Evolutionary conservation across 805 yeast genomes (phyloP), one percentile per base, ranked within the genome.

Genomic region (Grigorovia jiainica): DNA sequence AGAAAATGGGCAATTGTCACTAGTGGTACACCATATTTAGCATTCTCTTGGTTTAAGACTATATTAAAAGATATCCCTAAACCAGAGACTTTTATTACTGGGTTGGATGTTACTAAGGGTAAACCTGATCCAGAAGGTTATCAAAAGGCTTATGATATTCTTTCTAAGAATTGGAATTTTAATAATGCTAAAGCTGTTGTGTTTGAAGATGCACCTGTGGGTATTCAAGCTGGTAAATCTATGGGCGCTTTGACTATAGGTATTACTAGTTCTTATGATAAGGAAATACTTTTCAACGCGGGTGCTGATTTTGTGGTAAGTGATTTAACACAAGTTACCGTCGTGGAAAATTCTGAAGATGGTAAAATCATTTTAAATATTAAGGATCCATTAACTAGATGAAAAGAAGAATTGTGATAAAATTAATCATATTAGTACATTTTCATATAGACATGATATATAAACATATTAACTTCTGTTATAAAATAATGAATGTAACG

Each of bases 181-280:
- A 42, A 53, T 2, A 45, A 49, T 4, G 59, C 44, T 9, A 43
- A 34, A 59, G 54, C 64, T n/a, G 82, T 82, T 19, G 86, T 80
- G 9, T 83, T 84, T 59, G 94, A 84, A 67, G 94, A 83, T 59
- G 90, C 92, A 16, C 87, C 87, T 31, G 87, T 87, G 27, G 92
- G 94, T 49, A 73, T 83, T 47, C 59, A 72, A 52, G 87, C 92
- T 13, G 94, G 92, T 47, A 75, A 76, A 55, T 78, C 70, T 30
- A 85, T 87, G 32, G 89, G 87, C 41, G 86, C 89, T 50, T 66
- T 70, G 48, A 79, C 80, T 39, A 75, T 84, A 50, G 94, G 90
- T 47, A 79, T 84, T 58, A 77, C 87, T 45, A 78, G 87, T 37
- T 73, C 87, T 25, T 82, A 79, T 57, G 75, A 71, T 46, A 75